Base-by-base conservation (phyloP, 1,284 basidiomycete genomes). In the Cryptococcus deneoformans region DNA sequence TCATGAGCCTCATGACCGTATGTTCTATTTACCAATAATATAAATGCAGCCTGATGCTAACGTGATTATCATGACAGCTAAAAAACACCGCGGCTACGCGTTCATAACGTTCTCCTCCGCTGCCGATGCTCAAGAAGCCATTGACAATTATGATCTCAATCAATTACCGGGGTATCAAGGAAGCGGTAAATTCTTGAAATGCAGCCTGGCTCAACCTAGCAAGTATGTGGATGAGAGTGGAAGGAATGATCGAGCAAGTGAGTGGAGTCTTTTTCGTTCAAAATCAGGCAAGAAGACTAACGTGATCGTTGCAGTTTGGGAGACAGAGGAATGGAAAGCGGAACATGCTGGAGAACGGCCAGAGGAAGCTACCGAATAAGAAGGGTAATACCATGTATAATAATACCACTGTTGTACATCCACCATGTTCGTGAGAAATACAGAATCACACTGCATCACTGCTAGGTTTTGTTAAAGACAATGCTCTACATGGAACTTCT, bases 91-190 rank as follows among this genome's bases (percentile, higher is more conserved):
- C 35, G 75, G 73, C 5, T 77, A 69, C 65, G 77, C 77, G 6
- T 77, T 79, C 60, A 64, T 79, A 55, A 77, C 76, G 12, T 79
- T 73, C 57, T 65, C 75, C 7, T 65, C 63, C 42, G 60, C 76
- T 10, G 60, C 67, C 37, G 76, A 77, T 59, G 77, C 77, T 5
- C 75, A 73, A 52, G 77, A 79, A 60, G 77, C 77, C 1, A 77
- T 79, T 24, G 77, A 79, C 61, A 79, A 79, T 64, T 77, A 66
- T 58, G 77, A 79, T 61, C 58, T 79, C 54, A 79, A 79, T 57
- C 73, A 77, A 56, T 60, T 77, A 52, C 75, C 75, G 2, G 69
- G 67, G 16, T 73, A 71, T 55, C 63, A 60, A 46, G 75, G 75
- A 6, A 58, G 69, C 52, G 77, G 75, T 10, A 71, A 66, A 54